Conservation (phyloP, 2,329 filamentous ascomycete species). For the Aspergillus felis region DNA sequence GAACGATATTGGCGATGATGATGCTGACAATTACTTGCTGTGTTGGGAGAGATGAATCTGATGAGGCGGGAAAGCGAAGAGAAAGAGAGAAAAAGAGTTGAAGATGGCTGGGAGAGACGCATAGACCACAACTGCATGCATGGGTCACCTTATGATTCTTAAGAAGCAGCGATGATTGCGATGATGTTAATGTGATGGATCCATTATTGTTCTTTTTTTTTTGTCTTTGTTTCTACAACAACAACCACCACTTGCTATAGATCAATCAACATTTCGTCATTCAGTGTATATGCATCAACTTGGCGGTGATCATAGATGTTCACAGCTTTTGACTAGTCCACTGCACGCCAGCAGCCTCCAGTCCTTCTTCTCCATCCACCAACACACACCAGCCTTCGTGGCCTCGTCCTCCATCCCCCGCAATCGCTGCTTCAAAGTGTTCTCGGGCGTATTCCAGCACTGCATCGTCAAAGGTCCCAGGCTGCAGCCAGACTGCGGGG, state of each 20-base stretch:
- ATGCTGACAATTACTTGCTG: background rate
- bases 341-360: slow-evolving; percentile 55
- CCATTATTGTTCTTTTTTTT: background rate
- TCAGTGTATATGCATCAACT: background rate
- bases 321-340: slow-evolving; percentile 43
- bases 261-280: background rate
- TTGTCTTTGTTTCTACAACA: background rate
- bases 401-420: slow-evolving; percentile 62
- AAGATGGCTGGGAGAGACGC: slow-evolving; percentile 2
- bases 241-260: background rate
- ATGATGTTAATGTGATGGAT: background rate
- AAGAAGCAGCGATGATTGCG: background rate
- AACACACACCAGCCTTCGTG: slow-evolving; percentile 82
- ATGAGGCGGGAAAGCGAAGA: background rate
- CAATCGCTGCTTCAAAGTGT: slow-evolving; percentile 67
- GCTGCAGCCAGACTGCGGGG: slow-evolving; percentile 81
- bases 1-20: background rate
- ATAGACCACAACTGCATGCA: background rate
- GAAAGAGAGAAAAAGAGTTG: background rate
- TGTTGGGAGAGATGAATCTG: background rate
- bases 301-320: slow-evolving; percentile 22
- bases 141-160: background rate
- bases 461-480: slow-evolving; percentile 77
- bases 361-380: slow-evolving; percentile 67
- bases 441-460: slow-evolving; percentile 66